phyloP scores from a whole-genome alignment of 2,329 filamentous ascomycete species.

The Nigrograna mackinnonii region DNA sequence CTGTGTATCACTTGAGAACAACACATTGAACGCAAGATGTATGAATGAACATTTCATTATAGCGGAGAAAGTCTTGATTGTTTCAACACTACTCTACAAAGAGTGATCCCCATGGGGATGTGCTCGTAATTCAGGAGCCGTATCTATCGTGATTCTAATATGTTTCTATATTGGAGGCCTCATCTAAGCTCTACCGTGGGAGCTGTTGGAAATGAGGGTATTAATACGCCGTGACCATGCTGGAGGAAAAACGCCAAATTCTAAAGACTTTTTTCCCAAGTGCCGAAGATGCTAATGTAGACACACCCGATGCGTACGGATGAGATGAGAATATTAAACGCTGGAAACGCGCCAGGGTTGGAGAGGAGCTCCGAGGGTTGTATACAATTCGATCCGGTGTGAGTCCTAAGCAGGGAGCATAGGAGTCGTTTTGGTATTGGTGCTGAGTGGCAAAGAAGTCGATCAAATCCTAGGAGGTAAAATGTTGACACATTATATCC shows the following conservation, averaged over 20 bases:
- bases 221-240: conserved; percentile 1
- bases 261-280: not conserved
- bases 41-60: too few relatives aligned
- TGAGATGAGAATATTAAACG: not conserved
- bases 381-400: conserved; percentile 1
- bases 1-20: too few relatives aligned
- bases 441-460: too few relatives aligned
- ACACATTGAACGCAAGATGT: too few relatives aligned
- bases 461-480: too few relatives aligned
- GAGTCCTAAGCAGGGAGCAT: not conserved
- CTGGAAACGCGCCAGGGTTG: not conserved
- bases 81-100: too few relatives aligned
- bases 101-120: too few relatives aligned
- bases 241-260: conserved; percentile 1
- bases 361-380: not conserved
- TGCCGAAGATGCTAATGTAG: not conserved
- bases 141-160: conserved; percentile 1
- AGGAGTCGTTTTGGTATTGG: too few relatives aligned
- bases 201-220: conserved; percentile 2
- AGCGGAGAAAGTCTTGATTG: too few relatives aligned
- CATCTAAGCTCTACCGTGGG: not conserved
- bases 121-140: too few relatives aligned
- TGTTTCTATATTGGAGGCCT: not conserved
- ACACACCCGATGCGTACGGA: not conserved
- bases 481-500: conserved; percentile 29